Percentiles rank a stretch among this genome's conserved stretches.
Evolutionary conservation across 306 rosid genomes (phyloP).

Genomic region (Acacia crassicarpa): DNA sequence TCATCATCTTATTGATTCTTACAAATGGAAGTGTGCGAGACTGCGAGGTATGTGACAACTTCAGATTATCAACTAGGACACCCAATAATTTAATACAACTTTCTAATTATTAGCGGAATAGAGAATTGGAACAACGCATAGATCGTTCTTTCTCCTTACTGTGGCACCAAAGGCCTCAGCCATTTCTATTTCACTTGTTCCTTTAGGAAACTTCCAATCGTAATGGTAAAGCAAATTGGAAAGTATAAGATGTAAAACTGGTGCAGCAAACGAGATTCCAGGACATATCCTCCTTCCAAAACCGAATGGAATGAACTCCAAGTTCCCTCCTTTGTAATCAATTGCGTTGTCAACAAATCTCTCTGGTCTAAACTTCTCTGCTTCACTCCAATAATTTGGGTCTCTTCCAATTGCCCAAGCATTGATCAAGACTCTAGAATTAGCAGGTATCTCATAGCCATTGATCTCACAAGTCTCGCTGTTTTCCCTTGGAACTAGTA

Average conservation of each 20-base stretch:
- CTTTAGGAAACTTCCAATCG: neutral
- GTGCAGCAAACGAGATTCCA: neutral
- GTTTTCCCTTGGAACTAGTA: neutral
- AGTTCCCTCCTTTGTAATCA: neutral
- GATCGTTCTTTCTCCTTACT: constrained; percentile 5
- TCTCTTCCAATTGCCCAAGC: neutral
- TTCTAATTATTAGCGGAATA: neutral
- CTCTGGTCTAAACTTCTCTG: neutral
- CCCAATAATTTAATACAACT: neutral
- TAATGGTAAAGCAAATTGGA: neutral
- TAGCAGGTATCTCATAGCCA: neutral
- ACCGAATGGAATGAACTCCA: neutral
- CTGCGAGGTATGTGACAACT: neutral
- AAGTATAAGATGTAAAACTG: neutral
- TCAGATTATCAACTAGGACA: neutral
- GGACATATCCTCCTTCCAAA: neutral
- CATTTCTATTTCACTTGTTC: neutral
- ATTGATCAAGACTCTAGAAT: neutral
- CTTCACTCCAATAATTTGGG: neutral
- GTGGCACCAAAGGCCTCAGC: neutral
- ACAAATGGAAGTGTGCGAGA: neutral
- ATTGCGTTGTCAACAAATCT: neutral
- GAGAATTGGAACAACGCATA: neutral
- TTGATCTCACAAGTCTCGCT: neutral
- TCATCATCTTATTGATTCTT: no score